These are phyloP conservation scores for Isoetes taiwanensis DNA, from an alignment of 75 land plant genomes.

Conservation along the genomic window DNA sequence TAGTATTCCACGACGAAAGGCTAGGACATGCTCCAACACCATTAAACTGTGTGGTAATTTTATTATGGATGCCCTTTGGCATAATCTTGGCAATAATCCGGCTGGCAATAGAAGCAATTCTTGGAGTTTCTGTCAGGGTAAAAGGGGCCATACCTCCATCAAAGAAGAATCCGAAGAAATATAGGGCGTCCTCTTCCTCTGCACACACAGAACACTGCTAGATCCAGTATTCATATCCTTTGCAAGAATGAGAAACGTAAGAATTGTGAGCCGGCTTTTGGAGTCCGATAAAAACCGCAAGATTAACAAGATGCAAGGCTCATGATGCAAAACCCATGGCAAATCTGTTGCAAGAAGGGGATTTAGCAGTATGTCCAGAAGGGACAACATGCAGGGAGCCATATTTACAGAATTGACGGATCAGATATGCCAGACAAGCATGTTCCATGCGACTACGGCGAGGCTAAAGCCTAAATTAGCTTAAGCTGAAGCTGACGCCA, in stretches of 20 bases:
- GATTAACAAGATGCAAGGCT: slow-evolving; percentile 11
- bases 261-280: slow-evolving; percentile 17
- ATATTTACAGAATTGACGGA: too few species aligned
- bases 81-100: slow-evolving; percentile 12
- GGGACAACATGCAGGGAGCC: slow-evolving; percentile 69
- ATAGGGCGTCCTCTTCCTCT: slow-evolving; percentile 11
- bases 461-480: too few species aligned
- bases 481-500: too few species aligned
- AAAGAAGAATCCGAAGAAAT: background rate
- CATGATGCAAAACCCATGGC: slow-evolving; percentile 5
- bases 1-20: slow-evolving; percentile 27
- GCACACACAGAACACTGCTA: slow-evolving; percentile 19
- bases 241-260: background rate
- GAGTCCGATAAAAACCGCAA: slow-evolving; percentile 22
- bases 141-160: slow-evolving; percentile 1
- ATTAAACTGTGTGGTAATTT: slow-evolving; percentile 7
- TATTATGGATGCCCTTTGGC: slow-evolving; percentile 19
- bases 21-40: slow-evolving; percentile 14
- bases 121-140: slow-evolving; percentile 4
- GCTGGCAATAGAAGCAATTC: background rate
- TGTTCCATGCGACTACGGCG: too few species aligned
- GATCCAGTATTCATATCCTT: slow-evolving; percentile 14
- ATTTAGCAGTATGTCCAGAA: slow-evolving; percentile 47
- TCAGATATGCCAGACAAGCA: too few species aligned
- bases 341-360: slow-evolving; percentile 1